phyloP scores from a whole-genome alignment of 1,139 yeast genomes.

The Candida sp. region DNA sequence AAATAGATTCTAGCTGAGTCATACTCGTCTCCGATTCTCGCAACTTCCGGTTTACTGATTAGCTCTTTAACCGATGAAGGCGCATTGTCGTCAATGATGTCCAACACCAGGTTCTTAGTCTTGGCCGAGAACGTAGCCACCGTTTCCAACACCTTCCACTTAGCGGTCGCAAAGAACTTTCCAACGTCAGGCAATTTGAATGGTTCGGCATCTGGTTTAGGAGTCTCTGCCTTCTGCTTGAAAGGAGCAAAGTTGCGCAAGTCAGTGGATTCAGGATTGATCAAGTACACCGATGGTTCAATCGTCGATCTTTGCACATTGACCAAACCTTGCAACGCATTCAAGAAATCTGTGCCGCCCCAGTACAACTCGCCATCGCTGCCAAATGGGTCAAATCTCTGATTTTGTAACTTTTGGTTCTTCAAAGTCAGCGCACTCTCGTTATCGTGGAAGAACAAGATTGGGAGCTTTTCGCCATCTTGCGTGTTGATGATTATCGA shows the following conservation, averaged over 20 bases:
- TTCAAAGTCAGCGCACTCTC: constrained; percentile 76
- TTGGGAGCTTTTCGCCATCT: constrained; percentile 74
- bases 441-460: constrained; percentile 90
- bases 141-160: constrained; percentile 86
- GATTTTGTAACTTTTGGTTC: constrained; percentile 60
- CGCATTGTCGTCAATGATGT: constrained; percentile 65
- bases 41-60: constrained; percentile 80
- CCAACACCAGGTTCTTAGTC: constrained; percentile 63
- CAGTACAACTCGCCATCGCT: constrained; percentile 70
- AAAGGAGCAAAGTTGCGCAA: constrained; percentile 77
- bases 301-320: constrained; percentile 69
- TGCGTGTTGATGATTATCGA: constrained; percentile 75
- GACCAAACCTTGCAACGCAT: constrained; percentile 55
- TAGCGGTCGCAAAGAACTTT: constrained; percentile 64
- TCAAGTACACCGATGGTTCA: constrained; percentile 72
- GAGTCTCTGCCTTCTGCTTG: constrained; percentile 21
- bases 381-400: constrained; percentile 77
- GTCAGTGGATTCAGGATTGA: constrained; percentile 84
- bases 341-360: constrained; percentile 89
- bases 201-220: constrained; percentile 17
- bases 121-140: constrained; percentile 82
- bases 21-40: constrained; percentile 83
- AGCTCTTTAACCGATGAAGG: constrained; percentile 68
- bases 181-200: constrained; percentile 42
- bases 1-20: constrained; percentile 90